Percentiles rank a stretch among this genome's conserved stretches.
Conservation (phyloP, 306 rosid species). For the Fagus sylvatica region DNA sequence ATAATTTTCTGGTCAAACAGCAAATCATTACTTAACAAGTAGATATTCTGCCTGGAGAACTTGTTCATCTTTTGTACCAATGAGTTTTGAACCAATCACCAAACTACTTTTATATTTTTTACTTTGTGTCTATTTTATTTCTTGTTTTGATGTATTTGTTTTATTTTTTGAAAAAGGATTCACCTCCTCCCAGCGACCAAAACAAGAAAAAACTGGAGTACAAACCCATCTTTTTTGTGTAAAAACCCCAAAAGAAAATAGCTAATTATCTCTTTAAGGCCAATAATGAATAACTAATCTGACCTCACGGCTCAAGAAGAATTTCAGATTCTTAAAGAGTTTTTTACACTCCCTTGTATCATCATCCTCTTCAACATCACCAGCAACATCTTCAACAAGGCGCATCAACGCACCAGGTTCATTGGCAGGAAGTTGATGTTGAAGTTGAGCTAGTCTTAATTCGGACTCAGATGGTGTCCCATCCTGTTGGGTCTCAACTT, state of each 20-base stretch:
- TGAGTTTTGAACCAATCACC: too few relatives aligned
- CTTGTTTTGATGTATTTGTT: too few relatives aligned
- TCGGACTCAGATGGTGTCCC: conserved; percentile 50
- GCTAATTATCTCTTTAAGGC: background rate
- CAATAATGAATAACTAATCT: conserved; percentile 9
- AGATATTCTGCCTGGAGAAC: too few relatives aligned
- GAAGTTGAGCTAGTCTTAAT: conserved; percentile 89
- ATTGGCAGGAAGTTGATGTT: conserved; percentile 84
- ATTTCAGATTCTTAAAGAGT: conserved; percentile 74
- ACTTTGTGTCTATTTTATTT: too few relatives aligned
- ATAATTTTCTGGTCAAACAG: too few relatives aligned
- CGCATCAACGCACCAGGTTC: conserved; percentile 87
- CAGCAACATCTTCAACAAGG: conserved; percentile 64
- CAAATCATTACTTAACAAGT: too few relatives aligned
- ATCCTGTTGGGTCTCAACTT: conserved; percentile 37
- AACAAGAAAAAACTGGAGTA: too few relatives aligned
- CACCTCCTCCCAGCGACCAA: too few relatives aligned
- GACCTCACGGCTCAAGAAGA: conserved; percentile 95
- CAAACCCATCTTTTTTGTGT: too few relatives aligned
- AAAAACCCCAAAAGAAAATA: background rate
- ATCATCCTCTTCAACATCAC: conserved; percentile 68
- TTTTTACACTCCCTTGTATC: conserved; percentile 72
- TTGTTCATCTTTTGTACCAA: too few relatives aligned
- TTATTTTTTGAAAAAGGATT: too few relatives aligned
- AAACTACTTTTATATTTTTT: too few relatives aligned